These are phyloP conservation scores for Russula emetica DNA, from an alignment of 768 basidiomycete genomes.

Conservation along the genomic window DNA sequence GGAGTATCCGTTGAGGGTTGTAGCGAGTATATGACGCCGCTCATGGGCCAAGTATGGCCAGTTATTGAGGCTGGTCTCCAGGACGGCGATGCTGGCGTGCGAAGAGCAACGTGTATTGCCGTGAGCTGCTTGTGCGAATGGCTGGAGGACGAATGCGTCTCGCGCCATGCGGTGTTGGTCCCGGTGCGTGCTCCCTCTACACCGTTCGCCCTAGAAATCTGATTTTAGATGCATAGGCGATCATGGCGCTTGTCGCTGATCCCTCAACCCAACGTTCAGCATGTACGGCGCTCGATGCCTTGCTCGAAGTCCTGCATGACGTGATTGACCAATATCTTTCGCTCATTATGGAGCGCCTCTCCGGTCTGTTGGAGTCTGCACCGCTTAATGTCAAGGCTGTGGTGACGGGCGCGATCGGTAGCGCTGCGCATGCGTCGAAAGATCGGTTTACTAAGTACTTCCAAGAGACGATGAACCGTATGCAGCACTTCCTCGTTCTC, in stretches of 20 bases:
- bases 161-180: conserved; percentile 77
- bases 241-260: conserved; percentile 89
- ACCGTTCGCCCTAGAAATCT: not conserved
- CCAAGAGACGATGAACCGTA: conserved; percentile 80
- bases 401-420: conserved; percentile 96
- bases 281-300: conserved; percentile 94
- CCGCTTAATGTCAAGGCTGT: conserved; percentile 88
- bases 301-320: conserved; percentile 91
- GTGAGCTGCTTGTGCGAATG: conserved; percentile 97
- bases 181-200: conserved; percentile 56
- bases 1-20: conserved; percentile 97
- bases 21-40: conserved; percentile 94
- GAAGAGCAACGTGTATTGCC: conserved; percentile 94
- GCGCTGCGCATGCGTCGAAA: conserved; percentile 94
- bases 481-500: conserved; percentile 84
- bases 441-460: conserved; percentile 91
- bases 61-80: conserved; percentile 83
- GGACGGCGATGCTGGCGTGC: conserved; percentile 78
- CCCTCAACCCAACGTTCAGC: conserved; percentile 82
- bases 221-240: conserved; percentile 47
- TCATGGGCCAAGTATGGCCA: conserved; percentile 91
- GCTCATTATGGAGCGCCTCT: conserved; percentile 92
- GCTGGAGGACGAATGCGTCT: conserved; percentile 88
- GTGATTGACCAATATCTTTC: conserved; percentile 87
- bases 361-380: conserved; percentile 78